phyloP scores from a whole-genome alignment of 1,284 basidiomycete species.

The Filobasidium uniguttulatum region DNA sequence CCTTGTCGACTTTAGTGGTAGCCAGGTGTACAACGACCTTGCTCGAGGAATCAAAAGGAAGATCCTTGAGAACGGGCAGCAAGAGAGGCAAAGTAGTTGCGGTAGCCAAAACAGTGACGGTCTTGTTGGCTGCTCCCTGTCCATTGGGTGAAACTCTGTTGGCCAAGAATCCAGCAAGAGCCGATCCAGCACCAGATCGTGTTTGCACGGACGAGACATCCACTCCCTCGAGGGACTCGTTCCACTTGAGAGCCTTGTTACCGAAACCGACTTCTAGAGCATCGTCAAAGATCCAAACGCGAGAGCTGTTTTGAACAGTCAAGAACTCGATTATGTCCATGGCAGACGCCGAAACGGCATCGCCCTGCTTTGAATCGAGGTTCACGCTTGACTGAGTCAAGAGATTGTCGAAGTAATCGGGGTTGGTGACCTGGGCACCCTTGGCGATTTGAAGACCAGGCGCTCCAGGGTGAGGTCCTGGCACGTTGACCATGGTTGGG shows the following conservation, averaged over 20 bases:
- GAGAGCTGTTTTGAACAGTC: constrained; percentile 27
- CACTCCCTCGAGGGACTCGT: constrained; percentile 15
- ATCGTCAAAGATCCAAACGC: constrained; percentile 36
- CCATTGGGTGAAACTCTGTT: constrained; percentile 32
- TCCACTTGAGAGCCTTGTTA: constrained; percentile 15
- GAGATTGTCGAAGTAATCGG: constrained; percentile 5
- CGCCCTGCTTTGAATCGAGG: constrained; percentile 14
- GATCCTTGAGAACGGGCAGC: constrained; percentile 52
- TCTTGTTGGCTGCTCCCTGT: constrained; percentile 41
- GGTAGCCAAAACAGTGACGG: constrained; percentile 33
- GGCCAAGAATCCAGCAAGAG: constrained; percentile 54
- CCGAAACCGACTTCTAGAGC: constrained; percentile 21
- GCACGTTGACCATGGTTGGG: constrained; percentile 7
- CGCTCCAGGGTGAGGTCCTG: constrained; percentile 5
- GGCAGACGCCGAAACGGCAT: constrained; percentile 28
- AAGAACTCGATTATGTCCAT: constrained; percentile 31
- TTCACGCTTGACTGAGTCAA: background rate
- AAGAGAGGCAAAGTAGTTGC: constrained; percentile 50
- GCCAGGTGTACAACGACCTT: constrained; percentile 67
- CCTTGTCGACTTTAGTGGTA: constrained; percentile 49
- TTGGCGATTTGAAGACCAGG: constrained; percentile 8
- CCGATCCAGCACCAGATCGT: constrained; percentile 71
- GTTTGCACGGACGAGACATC: constrained; percentile 59
- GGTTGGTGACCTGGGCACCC: background rate
- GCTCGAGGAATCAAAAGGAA: constrained; percentile 51